A percentile compares a stretch with the other conserved stretches of the same genome.
Evolutionary conservation across 2,329 filamentous ascomycete genomes (phyloP).

Genomic region (Cladosporium velox): DNA sequence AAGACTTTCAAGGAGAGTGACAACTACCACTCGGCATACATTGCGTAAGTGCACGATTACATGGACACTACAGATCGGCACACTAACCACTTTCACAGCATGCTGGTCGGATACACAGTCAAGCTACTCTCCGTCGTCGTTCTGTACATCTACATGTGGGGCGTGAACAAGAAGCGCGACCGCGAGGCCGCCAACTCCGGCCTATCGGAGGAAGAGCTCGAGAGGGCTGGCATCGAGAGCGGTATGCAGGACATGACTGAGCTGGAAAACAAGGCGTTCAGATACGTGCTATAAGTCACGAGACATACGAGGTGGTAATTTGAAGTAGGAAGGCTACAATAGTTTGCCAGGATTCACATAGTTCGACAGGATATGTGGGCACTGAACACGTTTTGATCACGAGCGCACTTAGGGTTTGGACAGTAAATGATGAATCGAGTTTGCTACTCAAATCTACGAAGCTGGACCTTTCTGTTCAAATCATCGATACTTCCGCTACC

Average conservation of each 20-base stretch:
- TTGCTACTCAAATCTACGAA: not conserved
- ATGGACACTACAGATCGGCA: no score
- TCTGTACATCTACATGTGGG: slow-evolving; percentile 59
- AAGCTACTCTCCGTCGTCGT: slow-evolving; percentile 54
- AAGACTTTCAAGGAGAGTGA: slow-evolving; percentile 22
- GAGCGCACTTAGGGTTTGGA: not conserved
- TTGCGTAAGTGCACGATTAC: no score
- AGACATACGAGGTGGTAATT: not conserved
- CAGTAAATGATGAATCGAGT: not conserved
- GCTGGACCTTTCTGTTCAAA: not conserved
- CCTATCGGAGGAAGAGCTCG: slow-evolving; percentile 43
- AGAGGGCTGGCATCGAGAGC: slow-evolving; percentile 54
- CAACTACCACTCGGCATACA: slow-evolving; percentile 24
- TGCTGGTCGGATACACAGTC: slow-evolving; percentile 58
- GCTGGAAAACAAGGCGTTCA: slow-evolving; percentile 57
- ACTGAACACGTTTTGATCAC: not conserved
- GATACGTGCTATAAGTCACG: slow-evolving; percentile 49
- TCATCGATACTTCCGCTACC: not conserved
- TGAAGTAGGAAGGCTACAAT: not conserved
- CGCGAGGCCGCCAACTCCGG: slow-evolving; percentile 43
- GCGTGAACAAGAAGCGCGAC: slow-evolving; percentile 57
- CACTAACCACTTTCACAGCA: slow-evolving; percentile 46
- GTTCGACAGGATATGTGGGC: slow-evolving; percentile 14
- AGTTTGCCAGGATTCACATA: slow-evolving; percentile 6
- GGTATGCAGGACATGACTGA: slow-evolving; percentile 60